Percentiles rank a stretch among this genome's conserved stretches.
Conservation (phyloP, 2,329 filamentous ascomycete genomes). For the Lachnellula hyalina region DNA sequence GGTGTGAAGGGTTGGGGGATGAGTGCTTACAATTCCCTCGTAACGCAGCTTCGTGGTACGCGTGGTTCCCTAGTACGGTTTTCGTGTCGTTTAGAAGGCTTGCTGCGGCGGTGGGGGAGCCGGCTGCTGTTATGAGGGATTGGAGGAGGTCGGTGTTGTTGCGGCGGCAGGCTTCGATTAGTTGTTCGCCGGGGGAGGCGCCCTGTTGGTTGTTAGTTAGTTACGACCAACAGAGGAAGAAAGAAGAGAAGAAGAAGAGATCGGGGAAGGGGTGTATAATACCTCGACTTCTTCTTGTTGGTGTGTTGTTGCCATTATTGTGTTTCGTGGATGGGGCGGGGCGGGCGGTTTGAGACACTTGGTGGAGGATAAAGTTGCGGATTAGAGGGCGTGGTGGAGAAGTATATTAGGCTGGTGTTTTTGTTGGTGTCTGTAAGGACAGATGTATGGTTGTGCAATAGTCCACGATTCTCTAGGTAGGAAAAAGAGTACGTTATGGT, state of each 20-base stretch:
- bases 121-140: conserved; percentile 61
- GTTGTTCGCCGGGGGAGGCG: conserved; percentile 75
- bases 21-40: conserved; percentile 70
- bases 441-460: too few species aligned
- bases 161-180: conserved; percentile 87
- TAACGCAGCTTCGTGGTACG: conserved; percentile 82
- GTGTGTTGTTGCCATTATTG: not conserved
- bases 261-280: not conserved
- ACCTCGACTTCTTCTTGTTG: conserved; percentile 2
- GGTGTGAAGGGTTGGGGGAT: conserved; percentile 3
- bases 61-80: conserved; percentile 80
- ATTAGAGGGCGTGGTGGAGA: too few species aligned
- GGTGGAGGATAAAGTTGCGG: not conserved
- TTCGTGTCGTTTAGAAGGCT: conserved; percentile 78
- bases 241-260: not conserved
- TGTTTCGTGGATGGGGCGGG: not conserved
- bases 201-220: conserved; percentile 48
- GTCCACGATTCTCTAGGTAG: too few species aligned
- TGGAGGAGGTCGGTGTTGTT: conserved; percentile 85
- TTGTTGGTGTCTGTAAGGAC: too few species aligned
- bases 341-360: too few species aligned
- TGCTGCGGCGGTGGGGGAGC: conserved; percentile 57
- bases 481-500: too few species aligned
- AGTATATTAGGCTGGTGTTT: too few species aligned
- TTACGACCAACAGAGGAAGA: not conserved